Conservation (phyloP, 257 asterid species). For the Nicotiana undulata region DNA sequence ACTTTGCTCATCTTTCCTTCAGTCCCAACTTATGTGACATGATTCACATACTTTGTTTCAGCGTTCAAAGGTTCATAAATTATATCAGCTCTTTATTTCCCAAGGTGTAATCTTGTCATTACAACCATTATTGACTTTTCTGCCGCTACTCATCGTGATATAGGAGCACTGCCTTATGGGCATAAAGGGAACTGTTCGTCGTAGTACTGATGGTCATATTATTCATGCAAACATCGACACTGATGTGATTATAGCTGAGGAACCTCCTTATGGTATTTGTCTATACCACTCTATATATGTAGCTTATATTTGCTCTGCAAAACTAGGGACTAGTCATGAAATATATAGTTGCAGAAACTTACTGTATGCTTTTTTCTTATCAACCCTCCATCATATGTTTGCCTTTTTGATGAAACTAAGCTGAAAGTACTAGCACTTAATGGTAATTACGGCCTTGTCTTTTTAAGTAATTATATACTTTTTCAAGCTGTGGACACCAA, state of each 20-base stretch:
- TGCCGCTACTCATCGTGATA: constrained; percentile 14
- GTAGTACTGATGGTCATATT: constrained; percentile 97
- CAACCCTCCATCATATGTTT: neutral
- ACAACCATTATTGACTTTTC: neutral
- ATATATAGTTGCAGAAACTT: neutral
- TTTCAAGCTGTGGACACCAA: too few relatives aligned
- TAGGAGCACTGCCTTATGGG: constrained; percentile 99
- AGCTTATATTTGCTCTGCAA: neutral
- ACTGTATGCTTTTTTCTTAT: neutral
- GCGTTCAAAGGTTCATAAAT: constrained; percentile 72
- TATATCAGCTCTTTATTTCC: neutral
- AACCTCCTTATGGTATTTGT: constrained; percentile 83
- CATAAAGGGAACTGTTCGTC: constrained; percentile 96
- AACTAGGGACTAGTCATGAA: neutral
- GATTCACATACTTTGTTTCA: constrained; percentile 95
- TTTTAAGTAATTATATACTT: too few relatives aligned
- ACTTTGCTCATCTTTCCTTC: constrained; percentile 3
- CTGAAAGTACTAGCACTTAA: neutral
- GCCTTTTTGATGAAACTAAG: too few relatives aligned
- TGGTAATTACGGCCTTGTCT: too few relatives aligned
- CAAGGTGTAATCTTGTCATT: neutral
- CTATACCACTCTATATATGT: neutral
- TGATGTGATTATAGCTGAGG: constrained; percentile 97
- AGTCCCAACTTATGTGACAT: too few relatives aligned
- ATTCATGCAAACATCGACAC: constrained; percentile 99